A percentile compares a stretch with the other conserved stretches of the same genome.
Conservation (phyloP, 306 rosid species). For the Phaseolus lunatus region DNA sequence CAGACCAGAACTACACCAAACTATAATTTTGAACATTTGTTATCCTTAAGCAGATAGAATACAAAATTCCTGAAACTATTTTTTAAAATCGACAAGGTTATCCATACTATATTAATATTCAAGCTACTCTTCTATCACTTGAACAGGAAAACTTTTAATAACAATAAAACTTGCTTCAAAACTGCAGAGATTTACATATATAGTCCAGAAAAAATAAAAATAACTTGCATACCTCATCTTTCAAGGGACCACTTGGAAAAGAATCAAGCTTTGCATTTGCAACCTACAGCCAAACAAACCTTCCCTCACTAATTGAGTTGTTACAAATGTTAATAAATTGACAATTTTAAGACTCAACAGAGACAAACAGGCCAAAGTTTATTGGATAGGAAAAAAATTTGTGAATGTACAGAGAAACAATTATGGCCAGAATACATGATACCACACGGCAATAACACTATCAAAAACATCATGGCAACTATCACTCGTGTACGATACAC, state of each 20-base stretch:
- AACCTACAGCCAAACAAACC: constrained; percentile 51
- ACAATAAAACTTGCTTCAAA: constrained; percentile 12
- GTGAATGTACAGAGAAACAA: neutral
- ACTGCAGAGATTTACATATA: neutral
- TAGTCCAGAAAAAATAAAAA: neutral
- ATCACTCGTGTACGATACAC: no score
- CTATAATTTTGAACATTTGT: constrained; percentile 2
- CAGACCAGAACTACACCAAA: neutral
- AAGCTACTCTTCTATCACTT: neutral
- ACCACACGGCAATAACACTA: no score
- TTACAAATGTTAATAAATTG: neutral
- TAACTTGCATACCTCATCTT: constrained; percentile 56
- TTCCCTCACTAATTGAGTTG: constrained; percentile 31
- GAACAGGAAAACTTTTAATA: neutral
- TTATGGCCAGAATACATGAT: neutral
- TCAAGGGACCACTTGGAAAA: constrained; percentile 50
- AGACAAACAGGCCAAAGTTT: neutral
- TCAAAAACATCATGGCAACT: no score
- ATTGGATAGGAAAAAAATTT: neutral
- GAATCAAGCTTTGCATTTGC: constrained; percentile 54
- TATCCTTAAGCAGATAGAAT: neutral
- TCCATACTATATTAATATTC: neutral
- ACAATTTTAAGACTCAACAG: neutral
- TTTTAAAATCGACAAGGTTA: neutral
- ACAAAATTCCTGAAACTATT: constrained; percentile 1